These are phyloP conservation scores for Hordeum pubiflorum DNA, from an alignment of 202 grass and related monocot species.

Conservation along the genomic window DNA sequence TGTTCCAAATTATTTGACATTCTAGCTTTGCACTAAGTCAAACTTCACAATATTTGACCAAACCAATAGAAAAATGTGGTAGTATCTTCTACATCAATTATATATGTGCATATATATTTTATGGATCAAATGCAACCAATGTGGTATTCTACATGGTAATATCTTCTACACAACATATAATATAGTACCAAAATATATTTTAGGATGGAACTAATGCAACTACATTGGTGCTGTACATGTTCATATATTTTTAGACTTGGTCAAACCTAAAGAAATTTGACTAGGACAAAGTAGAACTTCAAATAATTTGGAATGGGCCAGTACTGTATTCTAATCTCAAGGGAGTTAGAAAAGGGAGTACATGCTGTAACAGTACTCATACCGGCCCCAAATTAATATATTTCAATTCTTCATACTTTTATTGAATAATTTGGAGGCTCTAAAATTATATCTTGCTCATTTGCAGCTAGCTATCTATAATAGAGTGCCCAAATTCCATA, in stretches of 20 bases:
- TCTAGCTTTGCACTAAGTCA: neutral
- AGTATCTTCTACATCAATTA: neutral
- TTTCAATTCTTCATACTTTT: neutral
- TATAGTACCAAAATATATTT: neutral
- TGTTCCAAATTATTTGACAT: neutral
- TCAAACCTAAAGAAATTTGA: neutral
- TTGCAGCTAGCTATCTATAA: neutral
- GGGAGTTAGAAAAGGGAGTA: neutral
- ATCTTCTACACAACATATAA: too few species aligned
- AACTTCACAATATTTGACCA: neutral
- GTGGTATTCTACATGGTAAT: neutral
- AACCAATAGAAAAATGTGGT: too few species aligned
- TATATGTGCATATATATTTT: neutral
- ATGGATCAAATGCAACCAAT: neutral
- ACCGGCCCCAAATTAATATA: neutral
- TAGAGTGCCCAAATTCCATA: neutral
- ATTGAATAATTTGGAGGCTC: neutral
- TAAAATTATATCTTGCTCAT: neutral
- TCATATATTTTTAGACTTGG: neutral
- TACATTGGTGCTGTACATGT: neutral
- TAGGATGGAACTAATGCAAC: neutral
- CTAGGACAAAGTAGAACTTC: neutral
- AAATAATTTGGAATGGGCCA: neutral
- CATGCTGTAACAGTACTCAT: neutral
- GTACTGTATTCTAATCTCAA: neutral